Evolutionary conservation across 2,329 filamentous ascomycete species (phyloP).

Genomic region (Beauveria australis): DNA sequence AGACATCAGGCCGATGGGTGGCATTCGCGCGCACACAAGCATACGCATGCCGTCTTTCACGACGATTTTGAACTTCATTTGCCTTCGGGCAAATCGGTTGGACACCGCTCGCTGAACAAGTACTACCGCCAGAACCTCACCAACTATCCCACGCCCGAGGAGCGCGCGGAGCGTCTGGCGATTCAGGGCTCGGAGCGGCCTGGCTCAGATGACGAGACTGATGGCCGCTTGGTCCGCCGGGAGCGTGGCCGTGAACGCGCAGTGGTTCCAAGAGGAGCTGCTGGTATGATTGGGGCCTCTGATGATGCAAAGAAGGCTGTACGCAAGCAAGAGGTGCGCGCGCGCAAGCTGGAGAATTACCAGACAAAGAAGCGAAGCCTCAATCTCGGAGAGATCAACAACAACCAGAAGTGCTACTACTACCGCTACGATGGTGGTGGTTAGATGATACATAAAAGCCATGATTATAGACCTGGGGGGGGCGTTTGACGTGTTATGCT

Average conservation of each 20-base stretch:
- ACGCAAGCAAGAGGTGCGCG: constrained; percentile 57
- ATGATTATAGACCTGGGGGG: constrained; percentile 5
- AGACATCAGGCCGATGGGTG: constrained; percentile 70
- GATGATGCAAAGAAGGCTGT: constrained; percentile 68
- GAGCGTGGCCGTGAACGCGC: constrained; percentile 40
- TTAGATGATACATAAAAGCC: constrained; percentile 20
- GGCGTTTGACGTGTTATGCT: constrained; percentile 7
- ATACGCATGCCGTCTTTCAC: constrained; percentile 69
- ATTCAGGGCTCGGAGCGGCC: constrained; percentile 37
- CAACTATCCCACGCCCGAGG: constrained; percentile 70
- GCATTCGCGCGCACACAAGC: constrained; percentile 74
- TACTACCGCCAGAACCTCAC: constrained; percentile 93
- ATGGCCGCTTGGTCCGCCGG: constrained; percentile 24
- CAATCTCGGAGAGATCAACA: constrained; percentile 63
- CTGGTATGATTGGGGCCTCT: constrained; percentile 69
- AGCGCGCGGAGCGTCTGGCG: constrained; percentile 60
- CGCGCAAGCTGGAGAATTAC: constrained; percentile 55
- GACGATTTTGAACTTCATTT: constrained; percentile 92
- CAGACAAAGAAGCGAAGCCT: constrained; percentile 57
- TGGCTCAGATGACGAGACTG: constrained; percentile 29
- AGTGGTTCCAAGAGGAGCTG: constrained; percentile 59
- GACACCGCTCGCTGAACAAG: constrained; percentile 76
- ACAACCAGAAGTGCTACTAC: constrained; percentile 61
- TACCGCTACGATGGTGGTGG: constrained; percentile 40
- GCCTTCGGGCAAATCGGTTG: constrained; percentile 79